Conservation (phyloP, 345 rosid species). For the Anastatica hierochuntica region DNA sequence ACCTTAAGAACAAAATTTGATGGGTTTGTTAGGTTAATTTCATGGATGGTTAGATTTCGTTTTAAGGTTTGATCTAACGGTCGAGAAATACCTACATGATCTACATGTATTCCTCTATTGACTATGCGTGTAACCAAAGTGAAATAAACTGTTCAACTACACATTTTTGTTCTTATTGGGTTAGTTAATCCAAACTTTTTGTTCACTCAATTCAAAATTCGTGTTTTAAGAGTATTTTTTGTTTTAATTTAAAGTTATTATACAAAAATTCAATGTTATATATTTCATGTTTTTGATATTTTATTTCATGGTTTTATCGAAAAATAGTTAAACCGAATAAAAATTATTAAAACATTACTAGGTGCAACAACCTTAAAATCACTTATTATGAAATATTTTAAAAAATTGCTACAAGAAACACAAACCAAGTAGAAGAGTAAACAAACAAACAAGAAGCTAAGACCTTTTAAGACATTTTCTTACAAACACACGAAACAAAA, state of each 20-base stretch:
- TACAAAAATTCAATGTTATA: too few relatives aligned
- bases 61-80: slow-evolving; percentile 36
- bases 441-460: slow-evolving; percentile 8
- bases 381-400: too few relatives aligned
- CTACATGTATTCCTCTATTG: neutral
- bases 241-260: too few relatives aligned
- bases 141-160: slow-evolving; percentile 22
- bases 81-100: neutral
- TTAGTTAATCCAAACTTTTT: too few relatives aligned
- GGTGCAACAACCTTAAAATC: too few relatives aligned
- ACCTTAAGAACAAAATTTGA: slow-evolving; percentile 26
- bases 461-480: slow-evolving; percentile 13
- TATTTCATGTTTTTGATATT: too few relatives aligned
- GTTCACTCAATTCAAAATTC: too few relatives aligned
- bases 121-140: slow-evolving; percentile 18
- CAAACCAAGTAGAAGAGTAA: neutral
- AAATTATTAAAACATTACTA: too few relatives aligned
- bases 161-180: slow-evolving; percentile 5
- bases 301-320: too few relatives aligned
- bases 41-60: too few relatives aligned
- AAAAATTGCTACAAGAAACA: slow-evolving; percentile 4
- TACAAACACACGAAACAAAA: neutral
- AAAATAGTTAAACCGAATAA: neutral
- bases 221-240: too few relatives aligned
- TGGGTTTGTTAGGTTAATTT: slow-evolving; percentile 10